Percentiles rank a stretch among this genome's conserved stretches.
These are phyloP conservation scores for Starmerella khaoyaiensis DNA, from an alignment of 805 yeast species.

Conservation along the genomic window DNA sequence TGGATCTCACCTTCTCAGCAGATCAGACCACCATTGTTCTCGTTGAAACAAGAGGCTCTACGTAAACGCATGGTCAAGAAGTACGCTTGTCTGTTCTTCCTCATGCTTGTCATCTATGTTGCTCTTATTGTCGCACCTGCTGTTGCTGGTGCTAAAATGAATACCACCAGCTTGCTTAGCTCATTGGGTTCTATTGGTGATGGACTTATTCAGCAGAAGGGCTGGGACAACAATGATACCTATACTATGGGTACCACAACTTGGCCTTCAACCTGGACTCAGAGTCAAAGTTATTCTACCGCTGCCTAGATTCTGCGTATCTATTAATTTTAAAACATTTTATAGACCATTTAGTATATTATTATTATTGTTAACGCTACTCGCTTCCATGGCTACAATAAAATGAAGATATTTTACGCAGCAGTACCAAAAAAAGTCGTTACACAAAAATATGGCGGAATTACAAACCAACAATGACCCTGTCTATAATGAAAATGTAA, in stretches of 20 bases:
- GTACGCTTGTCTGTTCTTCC: slow-evolving; percentile 71
- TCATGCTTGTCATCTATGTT: slow-evolving; percentile 54
- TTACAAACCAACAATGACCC: background rate
- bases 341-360: background rate
- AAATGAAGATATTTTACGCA: background rate
- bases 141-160: slow-evolving; percentile 52
- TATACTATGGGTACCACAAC: slow-evolving; percentile 26
- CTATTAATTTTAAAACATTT: slow-evolving; percentile 5
- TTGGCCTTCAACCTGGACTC: slow-evolving; percentile 40
- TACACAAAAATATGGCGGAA: background rate
- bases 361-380: too few relatives aligned
- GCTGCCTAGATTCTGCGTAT: too few relatives aligned
- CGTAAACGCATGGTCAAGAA: slow-evolving; percentile 96
- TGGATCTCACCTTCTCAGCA: slow-evolving; percentile 97
- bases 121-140: slow-evolving; percentile 86
- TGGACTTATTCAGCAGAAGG: slow-evolving; percentile 87
- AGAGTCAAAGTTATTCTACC: slow-evolving; percentile 10
- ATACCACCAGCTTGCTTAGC: slow-evolving; percentile 27
- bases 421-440: background rate
- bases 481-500: background rate
- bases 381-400: too few relatives aligned
- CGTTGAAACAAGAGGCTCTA: slow-evolving; percentile 88
- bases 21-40: slow-evolving; percentile 95
- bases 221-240: slow-evolving; percentile 71
- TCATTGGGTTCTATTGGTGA: slow-evolving; percentile 27